These are phyloP conservation scores for Hypoxylon sp. DNA, from an alignment of 2,329 filamentous ascomycete genomes.

Conservation along the genomic window DNA sequence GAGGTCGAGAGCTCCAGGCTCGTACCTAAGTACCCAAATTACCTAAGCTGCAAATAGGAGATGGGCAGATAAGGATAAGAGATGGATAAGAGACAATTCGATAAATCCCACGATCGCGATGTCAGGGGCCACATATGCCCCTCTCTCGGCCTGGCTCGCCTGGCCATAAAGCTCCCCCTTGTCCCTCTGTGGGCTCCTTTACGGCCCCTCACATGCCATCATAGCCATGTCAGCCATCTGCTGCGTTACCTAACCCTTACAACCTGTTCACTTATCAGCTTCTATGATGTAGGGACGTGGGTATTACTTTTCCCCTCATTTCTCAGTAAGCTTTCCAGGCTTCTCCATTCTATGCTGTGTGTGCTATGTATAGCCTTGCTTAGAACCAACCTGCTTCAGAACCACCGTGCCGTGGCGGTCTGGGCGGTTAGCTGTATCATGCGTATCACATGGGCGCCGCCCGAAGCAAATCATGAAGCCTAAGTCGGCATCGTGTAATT, in stretches of 20 bases:
- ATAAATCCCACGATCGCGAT: conserved; percentile 1
- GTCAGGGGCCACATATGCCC: not conserved
- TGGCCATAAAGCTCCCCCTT: conserved; percentile 9
- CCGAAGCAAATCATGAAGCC: conserved; percentile 17
- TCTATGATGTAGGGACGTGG: conserved; percentile 11
- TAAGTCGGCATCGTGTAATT: not conserved
- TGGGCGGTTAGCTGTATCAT: no score
- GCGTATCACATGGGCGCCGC: conserved; percentile 17
- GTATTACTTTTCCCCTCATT: conserved; percentile 18
- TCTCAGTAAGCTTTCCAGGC: conserved; percentile 3
- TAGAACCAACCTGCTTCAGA: conserved; percentile 7
- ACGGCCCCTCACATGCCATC: conserved; percentile 34
- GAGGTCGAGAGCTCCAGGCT: conserved; percentile 10
- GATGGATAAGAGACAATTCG: not conserved
- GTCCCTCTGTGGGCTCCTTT: no score
- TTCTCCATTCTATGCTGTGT: no score
- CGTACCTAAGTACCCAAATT: not conserved
- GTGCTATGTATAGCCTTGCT: no score
- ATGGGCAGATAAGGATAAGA: not conserved
- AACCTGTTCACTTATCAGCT: conserved; percentile 4
- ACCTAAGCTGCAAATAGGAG: not conserved
- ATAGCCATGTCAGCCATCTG: conserved; percentile 30
- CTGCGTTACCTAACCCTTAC: conserved; percentile 5
- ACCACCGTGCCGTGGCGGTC: not conserved
- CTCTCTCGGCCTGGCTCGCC: conserved; percentile 16